Conservation (phyloP, 495 filamentous ascomycete genomes). For the Hypoxylon crocopeplum region DNA sequence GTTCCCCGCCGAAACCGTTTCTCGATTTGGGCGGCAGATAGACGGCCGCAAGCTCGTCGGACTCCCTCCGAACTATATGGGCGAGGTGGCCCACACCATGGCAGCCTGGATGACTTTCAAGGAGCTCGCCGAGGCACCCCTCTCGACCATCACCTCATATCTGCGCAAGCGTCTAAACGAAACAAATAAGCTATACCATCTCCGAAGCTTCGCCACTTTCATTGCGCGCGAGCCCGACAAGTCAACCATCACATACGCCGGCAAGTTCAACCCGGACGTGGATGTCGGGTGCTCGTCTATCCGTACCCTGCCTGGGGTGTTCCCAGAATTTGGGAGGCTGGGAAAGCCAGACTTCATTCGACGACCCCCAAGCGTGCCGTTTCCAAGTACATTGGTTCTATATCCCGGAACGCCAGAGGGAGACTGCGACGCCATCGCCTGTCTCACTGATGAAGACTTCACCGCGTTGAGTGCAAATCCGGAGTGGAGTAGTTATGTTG, state of each 20-base stretch:
- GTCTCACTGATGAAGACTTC: conserved; percentile 39
- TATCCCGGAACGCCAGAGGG: conserved; percentile 14
- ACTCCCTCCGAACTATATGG: conserved; percentile 49
- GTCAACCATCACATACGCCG: conserved; percentile 45
- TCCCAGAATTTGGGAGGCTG: conserved; percentile 38
- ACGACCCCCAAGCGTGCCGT: conserved; percentile 38
- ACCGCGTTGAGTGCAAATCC: conserved; percentile 31
- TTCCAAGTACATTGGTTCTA: conserved; percentile 12
- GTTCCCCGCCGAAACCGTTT: conserved; percentile 22
- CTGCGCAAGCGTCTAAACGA: conserved; percentile 41
- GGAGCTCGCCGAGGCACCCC: conserved; percentile 15
- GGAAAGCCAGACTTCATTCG: conserved; percentile 37
- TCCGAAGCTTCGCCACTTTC: conserved; percentile 51
- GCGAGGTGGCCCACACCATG: conserved; percentile 43
- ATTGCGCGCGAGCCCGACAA: conserved; percentile 47
- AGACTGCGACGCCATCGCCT: conserved; percentile 35
- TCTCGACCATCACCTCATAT: conserved; percentile 34
- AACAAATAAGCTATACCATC: conserved; percentile 39
- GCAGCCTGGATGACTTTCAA: conserved; percentile 36
- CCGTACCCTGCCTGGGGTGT: conserved; percentile 24
- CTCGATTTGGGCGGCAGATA: conserved; percentile 47
- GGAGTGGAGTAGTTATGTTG: conserved; percentile 33
- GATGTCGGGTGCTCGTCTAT: conserved; percentile 46
- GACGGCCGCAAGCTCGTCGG: conserved; percentile 45
- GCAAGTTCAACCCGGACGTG: conserved; percentile 37